phyloP scores from a whole-genome alignment of 768 basidiomycete genomes.

The Rhizopogon rudus region DNA sequence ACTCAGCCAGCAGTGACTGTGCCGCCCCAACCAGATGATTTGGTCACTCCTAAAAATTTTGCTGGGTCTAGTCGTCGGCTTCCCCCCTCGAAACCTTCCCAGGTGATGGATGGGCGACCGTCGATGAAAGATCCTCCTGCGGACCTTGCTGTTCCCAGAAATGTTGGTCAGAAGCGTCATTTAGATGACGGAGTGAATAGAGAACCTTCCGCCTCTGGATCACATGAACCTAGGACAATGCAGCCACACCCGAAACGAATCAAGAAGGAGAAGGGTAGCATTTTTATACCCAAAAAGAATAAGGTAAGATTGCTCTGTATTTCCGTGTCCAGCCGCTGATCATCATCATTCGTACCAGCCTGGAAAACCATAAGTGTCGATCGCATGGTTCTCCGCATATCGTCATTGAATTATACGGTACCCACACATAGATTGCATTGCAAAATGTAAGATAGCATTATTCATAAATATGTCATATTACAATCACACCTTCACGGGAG shows the following conservation, averaged over 20 bases:
- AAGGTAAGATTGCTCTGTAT: constrained; percentile 10
- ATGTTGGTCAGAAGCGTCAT: constrained; percentile 17
- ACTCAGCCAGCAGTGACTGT: constrained; percentile 6
- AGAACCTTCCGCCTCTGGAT: constrained; percentile 10
- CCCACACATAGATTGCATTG: neutral
- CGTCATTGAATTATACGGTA: neutral
- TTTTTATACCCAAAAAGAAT: constrained; percentile 64
- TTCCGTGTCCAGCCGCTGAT: neutral
- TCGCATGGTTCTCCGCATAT: neutral
- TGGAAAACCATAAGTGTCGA: neutral
- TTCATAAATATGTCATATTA: constrained; percentile 14
- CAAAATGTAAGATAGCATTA: constrained; percentile 8
- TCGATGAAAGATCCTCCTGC: constrained; percentile 6
- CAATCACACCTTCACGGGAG: constrained; percentile 38
- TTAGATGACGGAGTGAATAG: constrained; percentile 6
- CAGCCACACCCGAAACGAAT: constrained; percentile 25
- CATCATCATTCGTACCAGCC: neutral
- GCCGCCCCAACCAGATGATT: constrained; percentile 23
- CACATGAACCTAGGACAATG: constrained; percentile 18
- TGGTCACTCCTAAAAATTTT: constrained; percentile 35
- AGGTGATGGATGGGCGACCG: neutral
- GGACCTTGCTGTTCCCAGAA: neutral
- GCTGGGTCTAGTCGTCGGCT: constrained; percentile 21
- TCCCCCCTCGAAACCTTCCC: neutral
- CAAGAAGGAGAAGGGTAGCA: constrained; percentile 29